phyloP scores from a whole-genome alignment of 2,329 filamentous ascomycete genomes.

The Sarocladium oryzae region DNA sequence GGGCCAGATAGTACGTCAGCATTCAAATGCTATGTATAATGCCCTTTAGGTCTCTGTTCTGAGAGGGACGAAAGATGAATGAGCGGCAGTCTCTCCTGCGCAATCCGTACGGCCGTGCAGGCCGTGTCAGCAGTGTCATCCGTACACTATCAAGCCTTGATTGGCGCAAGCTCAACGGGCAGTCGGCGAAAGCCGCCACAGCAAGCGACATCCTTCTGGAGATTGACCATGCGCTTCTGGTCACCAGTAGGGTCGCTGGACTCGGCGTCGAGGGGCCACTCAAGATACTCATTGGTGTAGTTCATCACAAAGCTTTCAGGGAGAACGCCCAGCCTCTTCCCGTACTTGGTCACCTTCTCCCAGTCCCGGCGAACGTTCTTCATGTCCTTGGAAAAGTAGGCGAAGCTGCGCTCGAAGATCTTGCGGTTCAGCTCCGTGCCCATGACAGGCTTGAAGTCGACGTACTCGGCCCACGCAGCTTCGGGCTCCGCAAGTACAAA shows the following conservation, averaged over 20 bases:
- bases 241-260: constrained; percentile 63
- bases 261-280: constrained; percentile 59
- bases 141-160: not conserved
- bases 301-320: constrained; percentile 59
- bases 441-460: constrained; percentile 68
- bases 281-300: constrained; percentile 67
- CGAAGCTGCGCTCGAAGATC: constrained; percentile 73
- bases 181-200: constrained; percentile 59
- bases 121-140: too few relatives aligned
- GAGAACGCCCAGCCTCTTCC: constrained; percentile 65
- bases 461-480: constrained; percentile 60
- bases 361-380: constrained; percentile 72
- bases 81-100: too few relatives aligned
- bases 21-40: too few relatives aligned
- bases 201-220: constrained; percentile 61
- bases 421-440: constrained; percentile 62
- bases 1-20: too few relatives aligned
- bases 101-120: too few relatives aligned
- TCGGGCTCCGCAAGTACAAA: constrained; percentile 59
- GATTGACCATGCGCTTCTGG: constrained; percentile 65
- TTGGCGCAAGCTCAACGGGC: constrained; percentile 12
- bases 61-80: too few relatives aligned
- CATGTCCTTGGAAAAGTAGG: constrained; percentile 68
- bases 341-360: constrained; percentile 71
- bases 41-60: too few relatives aligned